Evolutionary conservation across 2,329 filamentous ascomycete genomes (phyloP), one percentile per base, ranked within the genome.

Genomic region (Didymella keratinophila): DNA sequence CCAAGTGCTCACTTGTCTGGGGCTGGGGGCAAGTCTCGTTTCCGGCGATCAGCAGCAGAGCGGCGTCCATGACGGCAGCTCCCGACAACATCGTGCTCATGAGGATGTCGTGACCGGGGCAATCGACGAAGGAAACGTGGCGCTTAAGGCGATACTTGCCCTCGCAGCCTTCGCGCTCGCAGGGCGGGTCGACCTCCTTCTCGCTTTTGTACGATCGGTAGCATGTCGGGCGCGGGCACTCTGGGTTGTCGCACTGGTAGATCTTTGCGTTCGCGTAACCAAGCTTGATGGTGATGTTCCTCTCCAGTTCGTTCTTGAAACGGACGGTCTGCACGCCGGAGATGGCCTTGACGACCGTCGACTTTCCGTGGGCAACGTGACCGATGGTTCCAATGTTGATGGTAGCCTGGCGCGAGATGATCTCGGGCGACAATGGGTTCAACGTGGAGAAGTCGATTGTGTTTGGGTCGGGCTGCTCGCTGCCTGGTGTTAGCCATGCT

Each of bases 81-180:
- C 95, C 95, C 76, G 95, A 99, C 85, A 99, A 89, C 95, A 99
- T 99, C 72, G 95, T 99, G 82, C 94, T 98, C 95, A 99, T 99
- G 79, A 99, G 93, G 93, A 99, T 99, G 82, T 99, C 95, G 91
- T 99, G 95, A 80, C 95, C 95, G 56, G 95, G 95, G 85, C 95
- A 98, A 80, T 98, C 95, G 69, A 98, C 95, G 78, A 98, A 99
- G 16, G 92, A 94, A 67, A 76, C 71, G 52, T 70, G 62, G 32
- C 61, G 88, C 73, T 96, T 81, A 74, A 99, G 82, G 75, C 92
- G 84, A 82, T 98, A 99, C 73, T 84, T 94, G 59, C 95, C 95
- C 58, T 80, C 81, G 76, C 95, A 99, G 68, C 93, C 94, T 64
- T 97, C 91, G 68, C 95, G 87, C 83, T 99, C 95, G 75, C 95